Evolutionary conservation across 1,139 yeast genomes (phyloP).

Genomic region (Torulaspora globosa): DNA sequence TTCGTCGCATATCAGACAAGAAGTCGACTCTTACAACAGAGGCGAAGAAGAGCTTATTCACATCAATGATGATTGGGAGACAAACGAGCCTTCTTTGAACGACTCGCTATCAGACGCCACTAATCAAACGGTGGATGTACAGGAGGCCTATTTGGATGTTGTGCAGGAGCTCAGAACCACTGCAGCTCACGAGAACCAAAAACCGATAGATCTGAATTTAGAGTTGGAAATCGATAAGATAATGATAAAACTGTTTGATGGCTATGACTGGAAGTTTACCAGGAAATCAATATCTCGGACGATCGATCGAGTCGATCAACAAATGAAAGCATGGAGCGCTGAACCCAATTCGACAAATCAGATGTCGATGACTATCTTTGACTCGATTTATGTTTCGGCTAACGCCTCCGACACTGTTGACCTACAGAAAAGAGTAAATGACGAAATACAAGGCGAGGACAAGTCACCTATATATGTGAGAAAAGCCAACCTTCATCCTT

Average conservation of each 20-base stretch:
- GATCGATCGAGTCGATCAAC: constrained; percentile 38
- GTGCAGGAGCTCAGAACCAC: background rate
- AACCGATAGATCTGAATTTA: constrained; percentile 11
- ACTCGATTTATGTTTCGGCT: constrained; percentile 31
- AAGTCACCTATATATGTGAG: constrained; percentile 29
- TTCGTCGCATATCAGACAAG: constrained; percentile 14
- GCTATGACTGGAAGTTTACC: constrained; percentile 88
- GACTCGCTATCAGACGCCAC: constrained; percentile 13
- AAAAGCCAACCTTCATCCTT: constrained; percentile 58
- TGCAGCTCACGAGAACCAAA: constrained; percentile 1
- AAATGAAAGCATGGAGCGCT: constrained; percentile 25
- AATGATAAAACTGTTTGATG: constrained; percentile 68
- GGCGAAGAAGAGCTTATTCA: constrained; percentile 16
- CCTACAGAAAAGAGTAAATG: constrained; percentile 22
- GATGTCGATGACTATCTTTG: constrained; percentile 25
- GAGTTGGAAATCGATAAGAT: constrained; percentile 38
- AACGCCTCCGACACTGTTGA: constrained; percentile 19
- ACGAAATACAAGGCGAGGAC: constrained; percentile 26
- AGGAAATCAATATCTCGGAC: constrained; percentile 61
- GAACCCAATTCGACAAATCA: constrained; percentile 21
- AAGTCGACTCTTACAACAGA: constrained; percentile 1
- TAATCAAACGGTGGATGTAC: constrained; percentile 7
- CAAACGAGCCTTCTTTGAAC: constrained; percentile 2
- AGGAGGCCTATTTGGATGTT: constrained; percentile 14
- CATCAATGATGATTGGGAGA: constrained; percentile 12